A percentile compares a stretch with the other conserved stretches of the same genome.
phyloP scores from a whole-genome alignment of 2,329 filamentous ascomycete species.

The Laburnicola sp. region DNA sequence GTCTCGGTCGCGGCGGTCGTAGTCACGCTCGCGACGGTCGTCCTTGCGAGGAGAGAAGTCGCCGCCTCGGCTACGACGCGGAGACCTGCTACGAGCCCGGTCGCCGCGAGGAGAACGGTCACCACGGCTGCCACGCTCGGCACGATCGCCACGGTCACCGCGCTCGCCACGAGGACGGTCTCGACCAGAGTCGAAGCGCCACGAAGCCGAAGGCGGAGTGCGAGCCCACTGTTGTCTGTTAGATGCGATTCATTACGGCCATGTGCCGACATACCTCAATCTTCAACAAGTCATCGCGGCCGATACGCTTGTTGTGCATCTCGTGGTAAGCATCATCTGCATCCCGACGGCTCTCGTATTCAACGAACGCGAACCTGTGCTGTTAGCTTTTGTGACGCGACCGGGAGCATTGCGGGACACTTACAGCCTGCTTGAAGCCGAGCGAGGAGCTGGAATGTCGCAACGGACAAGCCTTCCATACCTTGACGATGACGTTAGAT shows the following conservation, averaged over 20 bases:
- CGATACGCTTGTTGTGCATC: slow-evolving; percentile 99
- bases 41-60: slow-evolving; percentile 87
- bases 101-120: slow-evolving; percentile 57
- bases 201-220: slow-evolving; percentile 95
- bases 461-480: slow-evolving; percentile 98
- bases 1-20: slow-evolving; percentile 61
- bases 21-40: slow-evolving; percentile 70
- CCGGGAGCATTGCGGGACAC: slow-evolving; percentile 49
- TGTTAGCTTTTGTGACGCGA: slow-evolving; percentile 3
- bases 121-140: slow-evolving; percentile 59
- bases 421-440: slow-evolving; percentile 92
- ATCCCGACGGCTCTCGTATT: slow-evolving; percentile 98
- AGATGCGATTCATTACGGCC: slow-evolving; percentile 14
- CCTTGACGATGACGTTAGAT: slow-evolving; percentile 62
- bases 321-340: slow-evolving; percentile 99
- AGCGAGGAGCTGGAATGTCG: slow-evolving; percentile 95
- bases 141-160: slow-evolving; percentile 72
- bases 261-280: slow-evolving; percentile 74
- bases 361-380: slow-evolving; percentile 89
- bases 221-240: slow-evolving; percentile 79
- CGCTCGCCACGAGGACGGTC: slow-evolving; percentile 55
- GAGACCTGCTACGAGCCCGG: slow-evolving; percentile 50
- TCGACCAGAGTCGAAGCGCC: slow-evolving; percentile 89
- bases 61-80: slow-evolving; percentile 57
- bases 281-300: slow-evolving; percentile 92